A percentile compares a stretch with the other conserved stretches of the same genome.
Conservation (phyloP, 208 protist genomes). For the Crithidia sp. region DNA sequence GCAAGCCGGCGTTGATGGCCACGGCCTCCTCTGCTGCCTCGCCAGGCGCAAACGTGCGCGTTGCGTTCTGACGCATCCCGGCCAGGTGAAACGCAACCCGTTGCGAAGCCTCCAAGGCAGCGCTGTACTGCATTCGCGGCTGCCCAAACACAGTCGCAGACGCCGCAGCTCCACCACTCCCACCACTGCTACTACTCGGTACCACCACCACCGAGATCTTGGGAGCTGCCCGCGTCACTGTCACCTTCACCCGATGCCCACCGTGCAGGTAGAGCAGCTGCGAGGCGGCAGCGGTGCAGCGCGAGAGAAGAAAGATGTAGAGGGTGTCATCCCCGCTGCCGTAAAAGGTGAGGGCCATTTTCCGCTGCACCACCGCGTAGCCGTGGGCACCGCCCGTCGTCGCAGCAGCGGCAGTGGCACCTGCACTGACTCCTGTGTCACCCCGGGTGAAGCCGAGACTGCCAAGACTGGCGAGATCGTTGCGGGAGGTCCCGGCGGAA, state of each 20-base stretch:
- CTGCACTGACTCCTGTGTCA: not conserved
- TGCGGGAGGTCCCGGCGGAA: slow-evolving; percentile 5
- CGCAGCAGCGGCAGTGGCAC: not conserved
- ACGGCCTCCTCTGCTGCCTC: slow-evolving; percentile 1
- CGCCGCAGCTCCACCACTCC: not conserved
- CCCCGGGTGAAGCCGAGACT: not conserved
- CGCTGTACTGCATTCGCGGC: not conserved
- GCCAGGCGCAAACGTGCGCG: not conserved
- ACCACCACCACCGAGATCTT: not conserved
- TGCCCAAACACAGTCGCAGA: not conserved
- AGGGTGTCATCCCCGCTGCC: slow-evolving; percentile 33
- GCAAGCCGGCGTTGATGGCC: not conserved
- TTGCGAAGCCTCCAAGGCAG: slow-evolving; percentile 16
- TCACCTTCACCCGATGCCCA: slow-evolving; percentile 24
- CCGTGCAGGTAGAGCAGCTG: slow-evolving; percentile 41
- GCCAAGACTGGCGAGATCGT: slow-evolving; percentile 6
- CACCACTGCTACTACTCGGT: not conserved
- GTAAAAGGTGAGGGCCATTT: slow-evolving; percentile 22
- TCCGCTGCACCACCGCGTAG: slow-evolving; percentile 38
- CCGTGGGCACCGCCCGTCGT: not conserved
- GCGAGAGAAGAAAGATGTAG: slow-evolving; percentile 30
- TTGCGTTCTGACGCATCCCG: slow-evolving; percentile 13
- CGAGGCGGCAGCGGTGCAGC: slow-evolving; percentile 16
- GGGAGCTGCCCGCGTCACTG: not conserved
- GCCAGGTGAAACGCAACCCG: slow-evolving; percentile 13